Base-by-base conservation (phyloP, 2,329 filamentous ascomycete species). In the Colletotrichum sp. region DNA sequence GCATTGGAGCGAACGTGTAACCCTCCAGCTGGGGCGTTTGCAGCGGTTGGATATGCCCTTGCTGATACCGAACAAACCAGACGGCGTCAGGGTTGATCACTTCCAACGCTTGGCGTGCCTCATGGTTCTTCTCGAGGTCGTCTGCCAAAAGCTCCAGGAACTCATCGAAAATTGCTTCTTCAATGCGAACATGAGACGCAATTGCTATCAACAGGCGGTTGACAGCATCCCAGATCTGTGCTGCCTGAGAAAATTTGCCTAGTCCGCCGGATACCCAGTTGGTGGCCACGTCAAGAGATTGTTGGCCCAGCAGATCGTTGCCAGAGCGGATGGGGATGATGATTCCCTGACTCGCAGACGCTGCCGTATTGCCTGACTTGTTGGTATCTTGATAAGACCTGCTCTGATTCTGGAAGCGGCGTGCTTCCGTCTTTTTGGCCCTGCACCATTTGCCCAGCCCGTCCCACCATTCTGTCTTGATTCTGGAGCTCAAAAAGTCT, bases 401-500 rank as follows among this genome's bases (percentile, higher is more conserved):
- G 8, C 30, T 39, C 32, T 36, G 74, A 48, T 52, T 34, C 24
- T 39, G 70, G 26, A 48, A 69, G 28, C 67, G 68, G 22, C 59
- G 15, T 5, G 84, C 87, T 68, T 88, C 84, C 5, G 81, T 81
- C 77, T 88, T 89, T 9, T 81, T 82, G 74, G 85, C 87, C 60
- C 80, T 81, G 77, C 86, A 90, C 89, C 87, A 93, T 70, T 81
- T 83, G 15, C 85, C 84, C 68, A 93, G 85, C 28, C 92, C 84
- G 18, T 89, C 86, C 68, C 84, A 86, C 93, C 94, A 98, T 74
- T 95, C 93, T 6, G 91, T 91, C 82, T 94, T 92, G 77, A 98
- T 91, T 8, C 97, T 89, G 1, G 91, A 92, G 39, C 90, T 88
- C 85, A 99, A 91, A 81, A 99, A 99, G 76, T 95, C 93, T 0